Conservation (phyloP, 179 eudicot species). For the Silene noctiflora region DNA sequence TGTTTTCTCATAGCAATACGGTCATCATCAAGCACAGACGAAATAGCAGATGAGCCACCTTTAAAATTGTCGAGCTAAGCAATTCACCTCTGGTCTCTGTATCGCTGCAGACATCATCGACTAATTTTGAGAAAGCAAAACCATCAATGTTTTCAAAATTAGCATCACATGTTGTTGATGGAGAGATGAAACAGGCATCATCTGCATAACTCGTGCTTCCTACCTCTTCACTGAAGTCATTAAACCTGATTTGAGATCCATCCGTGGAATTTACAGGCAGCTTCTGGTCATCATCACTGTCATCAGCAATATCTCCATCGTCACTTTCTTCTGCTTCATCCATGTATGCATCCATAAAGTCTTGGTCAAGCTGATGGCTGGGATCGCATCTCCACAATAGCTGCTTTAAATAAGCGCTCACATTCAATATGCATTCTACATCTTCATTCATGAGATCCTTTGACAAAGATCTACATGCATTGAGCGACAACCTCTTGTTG, state of each 20-base stretch:
- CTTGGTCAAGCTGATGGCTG: slow-evolving; percentile 48
- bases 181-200: slow-evolving; percentile 20
- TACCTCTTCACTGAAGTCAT: slow-evolving; percentile 32
- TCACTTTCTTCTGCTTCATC: slow-evolving; percentile 62
- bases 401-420: slow-evolving; percentile 70
- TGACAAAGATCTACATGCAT: slow-evolving; percentile 26
- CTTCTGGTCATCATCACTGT: slow-evolving; percentile 26
- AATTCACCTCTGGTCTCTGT: slow-evolving; percentile 15
- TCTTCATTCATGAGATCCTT: slow-evolving; percentile 52
- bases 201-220: slow-evolving; percentile 49
- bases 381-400: slow-evolving; percentile 51
- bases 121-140: slow-evolving; percentile 23
- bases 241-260: slow-evolving; percentile 16
- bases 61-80: not conserved
- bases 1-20: not conserved
- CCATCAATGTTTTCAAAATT: slow-evolving; percentile 24
- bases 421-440: slow-evolving; percentile 52
- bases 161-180: slow-evolving; percentile 11
- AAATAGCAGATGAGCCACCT: slow-evolving; percentile 18
- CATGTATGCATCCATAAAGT: slow-evolving; percentile 69
- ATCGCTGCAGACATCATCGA: slow-evolving; percentile 19
- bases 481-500: slow-evolving; percentile 31
- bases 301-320: slow-evolving; percentile 37
- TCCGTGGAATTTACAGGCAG: slow-evolving; percentile 11
- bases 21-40: slow-evolving; percentile 1